phyloP scores from a whole-genome alignment of 345 rosid genomes.

The Nasturtium officinale region DNA sequence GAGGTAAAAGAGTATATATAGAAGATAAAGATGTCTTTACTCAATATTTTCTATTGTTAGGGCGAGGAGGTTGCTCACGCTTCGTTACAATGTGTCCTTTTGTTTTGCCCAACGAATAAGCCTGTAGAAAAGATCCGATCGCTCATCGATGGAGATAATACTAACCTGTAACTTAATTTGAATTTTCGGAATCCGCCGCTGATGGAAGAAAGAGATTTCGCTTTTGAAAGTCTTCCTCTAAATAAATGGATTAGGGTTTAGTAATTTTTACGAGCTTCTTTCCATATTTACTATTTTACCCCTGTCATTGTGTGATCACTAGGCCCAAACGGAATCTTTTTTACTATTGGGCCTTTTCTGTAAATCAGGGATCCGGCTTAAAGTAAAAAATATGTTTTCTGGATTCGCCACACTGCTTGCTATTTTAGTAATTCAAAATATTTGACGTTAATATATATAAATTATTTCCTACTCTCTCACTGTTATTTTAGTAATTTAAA shows the following conservation, averaged over 20 bases:
- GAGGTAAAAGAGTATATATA: background rate
- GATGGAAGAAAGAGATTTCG: background rate
- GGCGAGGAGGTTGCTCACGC: slow-evolving; percentile 41
- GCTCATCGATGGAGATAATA: background rate
- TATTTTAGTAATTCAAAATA: no score
- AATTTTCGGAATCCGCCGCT: slow-evolving; percentile 18
- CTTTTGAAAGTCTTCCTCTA: background rate
- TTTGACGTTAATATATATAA: no score
- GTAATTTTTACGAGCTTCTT: background rate
- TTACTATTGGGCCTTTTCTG: background rate
- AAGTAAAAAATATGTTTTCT: no score
- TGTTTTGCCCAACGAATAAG: slow-evolving; percentile 39
- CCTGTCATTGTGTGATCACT: background rate
- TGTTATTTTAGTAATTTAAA: no score
- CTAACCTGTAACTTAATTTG: slow-evolving; percentile 17
- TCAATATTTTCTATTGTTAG: slow-evolving; percentile 36
- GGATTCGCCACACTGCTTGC: no score
- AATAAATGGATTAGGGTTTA: slow-evolving; percentile 5
- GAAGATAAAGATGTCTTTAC: slow-evolving; percentile 2
- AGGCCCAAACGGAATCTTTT: background rate
- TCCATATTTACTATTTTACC: background rate
- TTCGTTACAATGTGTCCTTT: slow-evolving; percentile 41
- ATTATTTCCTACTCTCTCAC: no score
- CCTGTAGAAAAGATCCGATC: slow-evolving; percentile 12
- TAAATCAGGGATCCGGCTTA: no score